A percentile compares a stretch with the other conserved stretches of the same genome.
These are phyloP conservation scores for Aaosphaeria pasadenensis DNA, from an alignment of 2,329 filamentous ascomycete species.

Conservation along the genomic window DNA sequence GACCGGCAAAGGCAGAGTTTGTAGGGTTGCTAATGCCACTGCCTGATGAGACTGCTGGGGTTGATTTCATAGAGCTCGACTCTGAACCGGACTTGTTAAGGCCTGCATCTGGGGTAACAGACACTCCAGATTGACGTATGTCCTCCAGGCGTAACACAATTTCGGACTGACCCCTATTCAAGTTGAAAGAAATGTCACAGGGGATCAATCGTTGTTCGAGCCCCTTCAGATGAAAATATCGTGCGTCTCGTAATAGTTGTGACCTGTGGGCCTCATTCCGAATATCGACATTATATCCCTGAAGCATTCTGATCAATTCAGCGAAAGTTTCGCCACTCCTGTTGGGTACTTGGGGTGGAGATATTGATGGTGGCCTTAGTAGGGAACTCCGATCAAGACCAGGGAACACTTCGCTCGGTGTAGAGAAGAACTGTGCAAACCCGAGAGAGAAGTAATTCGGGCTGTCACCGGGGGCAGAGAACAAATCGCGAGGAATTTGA, in stretches of 20 bases:
- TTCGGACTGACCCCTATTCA: slow-evolving; percentile 64
- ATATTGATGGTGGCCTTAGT: slow-evolving; percentile 81
- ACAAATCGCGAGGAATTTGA: slow-evolving; percentile 84
- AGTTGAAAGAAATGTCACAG: slow-evolving; percentile 73
- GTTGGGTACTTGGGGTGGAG: slow-evolving; percentile 76
- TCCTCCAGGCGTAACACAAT: slow-evolving; percentile 80
- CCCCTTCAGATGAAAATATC: slow-evolving; percentile 90
- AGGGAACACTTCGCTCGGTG: slow-evolving; percentile 77
- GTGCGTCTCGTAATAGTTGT: slow-evolving; percentile 77
- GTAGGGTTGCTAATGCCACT: slow-evolving; percentile 14
- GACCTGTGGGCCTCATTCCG: slow-evolving; percentile 72
- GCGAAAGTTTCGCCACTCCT: slow-evolving; percentile 80
- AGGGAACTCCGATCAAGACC: slow-evolving; percentile 76
- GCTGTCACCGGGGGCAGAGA: slow-evolving; percentile 80
- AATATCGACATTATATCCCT: slow-evolving; percentile 80
- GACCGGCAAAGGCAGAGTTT: slow-evolving; percentile 17
- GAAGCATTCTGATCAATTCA: slow-evolving; percentile 76
- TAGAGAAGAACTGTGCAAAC: slow-evolving; percentile 83
- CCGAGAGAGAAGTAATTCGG: slow-evolving; percentile 95
- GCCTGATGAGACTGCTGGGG: slow-evolving; percentile 11
- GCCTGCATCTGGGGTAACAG: slow-evolving; percentile 54
- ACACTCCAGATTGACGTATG: slow-evolving; percentile 81
- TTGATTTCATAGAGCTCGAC: slow-evolving; percentile 8
- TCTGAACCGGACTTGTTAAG: slow-evolving; percentile 14
- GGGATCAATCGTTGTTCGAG: slow-evolving; percentile 84